Conservation (phyloP, 768 basidiomycete genomes). For the Pisolithus orientalis region DNA sequence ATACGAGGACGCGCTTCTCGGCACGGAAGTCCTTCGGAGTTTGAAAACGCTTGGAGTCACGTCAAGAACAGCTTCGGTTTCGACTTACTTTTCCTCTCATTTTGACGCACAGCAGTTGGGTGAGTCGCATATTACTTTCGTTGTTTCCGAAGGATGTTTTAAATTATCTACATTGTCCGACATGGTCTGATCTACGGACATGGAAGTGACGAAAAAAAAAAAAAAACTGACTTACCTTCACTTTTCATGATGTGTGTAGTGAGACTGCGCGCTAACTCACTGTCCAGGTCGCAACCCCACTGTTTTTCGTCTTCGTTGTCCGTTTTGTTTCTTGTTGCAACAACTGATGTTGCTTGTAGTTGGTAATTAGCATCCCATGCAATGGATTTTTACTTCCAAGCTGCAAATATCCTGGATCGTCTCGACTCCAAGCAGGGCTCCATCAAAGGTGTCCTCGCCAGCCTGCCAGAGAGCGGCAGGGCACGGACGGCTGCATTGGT, state of each 20-base stretch:
- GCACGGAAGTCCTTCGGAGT: slow-evolving; percentile 24
- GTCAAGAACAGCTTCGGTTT: background rate
- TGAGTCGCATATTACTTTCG: slow-evolving; percentile 12
- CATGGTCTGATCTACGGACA: slow-evolving; percentile 28
- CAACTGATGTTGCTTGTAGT: slow-evolving; percentile 20
- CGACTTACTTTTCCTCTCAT: background rate
- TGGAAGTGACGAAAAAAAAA: slow-evolving; percentile 43
- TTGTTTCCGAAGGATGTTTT: slow-evolving; percentile 32
- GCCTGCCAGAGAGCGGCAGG: slow-evolving; percentile 65
- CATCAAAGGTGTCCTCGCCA: slow-evolving; percentile 76
- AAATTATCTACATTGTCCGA: slow-evolving; percentile 93
- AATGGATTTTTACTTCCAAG: slow-evolving; percentile 98
- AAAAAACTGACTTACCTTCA: slow-evolving; percentile 15
- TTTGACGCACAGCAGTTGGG: slow-evolving; percentile 1
- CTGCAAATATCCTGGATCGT: slow-evolving; percentile 75
- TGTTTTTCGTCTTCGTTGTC: slow-evolving; percentile 2
- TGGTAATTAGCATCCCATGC: slow-evolving; percentile 21
- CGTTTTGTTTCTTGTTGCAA: slow-evolving; percentile 13
- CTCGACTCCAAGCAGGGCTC: slow-evolving; percentile 89
- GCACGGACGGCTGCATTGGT: slow-evolving; percentile 81
- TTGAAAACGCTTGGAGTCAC: slow-evolving; percentile 14
- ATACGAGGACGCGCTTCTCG: slow-evolving; percentile 21
- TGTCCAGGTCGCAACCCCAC: no score
- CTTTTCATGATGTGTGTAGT: no score
- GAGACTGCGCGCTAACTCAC: background rate